phyloP scores from a whole-genome alignment of 2,329 filamentous ascomycete species.

The Ramularia endophylla region DNA sequence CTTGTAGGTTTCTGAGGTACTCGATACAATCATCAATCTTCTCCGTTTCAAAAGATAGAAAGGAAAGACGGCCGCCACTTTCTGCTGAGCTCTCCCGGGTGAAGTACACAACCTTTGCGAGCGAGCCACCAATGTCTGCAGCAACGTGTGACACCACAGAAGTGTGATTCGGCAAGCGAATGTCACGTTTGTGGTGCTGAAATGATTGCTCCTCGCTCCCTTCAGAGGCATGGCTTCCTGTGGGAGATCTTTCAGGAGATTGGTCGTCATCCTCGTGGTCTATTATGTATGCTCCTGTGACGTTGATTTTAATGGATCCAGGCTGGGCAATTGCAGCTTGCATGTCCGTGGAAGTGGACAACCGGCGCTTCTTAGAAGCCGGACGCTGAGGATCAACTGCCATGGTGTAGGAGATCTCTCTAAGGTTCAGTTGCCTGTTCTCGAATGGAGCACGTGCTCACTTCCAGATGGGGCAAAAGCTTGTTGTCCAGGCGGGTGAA shows the following conservation, averaged over 20 bases:
- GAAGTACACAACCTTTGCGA: constrained; percentile 97
- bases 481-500: too few species aligned
- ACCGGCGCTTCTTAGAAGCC: constrained; percentile 10
- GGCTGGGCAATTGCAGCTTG: constrained; percentile 53
- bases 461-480: too few species aligned
- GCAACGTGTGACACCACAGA: constrained; percentile 94
- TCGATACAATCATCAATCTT: constrained; percentile 88
- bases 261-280: constrained; percentile 58
- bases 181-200: constrained; percentile 78
- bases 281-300: constrained; percentile 93
- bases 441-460: too few species aligned
- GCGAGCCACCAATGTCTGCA: constrained; percentile 93
- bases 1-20: constrained; percentile 80
- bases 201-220: constrained; percentile 47
- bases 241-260: constrained; percentile 34
- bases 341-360: constrained; percentile 39
- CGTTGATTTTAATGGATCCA: constrained; percentile 83
- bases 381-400: too few species aligned
- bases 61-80: constrained; percentile 85
- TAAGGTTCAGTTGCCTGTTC: too few species aligned
- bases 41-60: constrained; percentile 94
- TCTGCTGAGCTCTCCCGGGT: constrained; percentile 65
- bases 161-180: constrained; percentile 92
- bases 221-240: constrained; percentile 32
- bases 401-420: too few species aligned